Conservation (phyloP, 139 green algal genomes). For the Chlorella sorokiniana region DNA sequence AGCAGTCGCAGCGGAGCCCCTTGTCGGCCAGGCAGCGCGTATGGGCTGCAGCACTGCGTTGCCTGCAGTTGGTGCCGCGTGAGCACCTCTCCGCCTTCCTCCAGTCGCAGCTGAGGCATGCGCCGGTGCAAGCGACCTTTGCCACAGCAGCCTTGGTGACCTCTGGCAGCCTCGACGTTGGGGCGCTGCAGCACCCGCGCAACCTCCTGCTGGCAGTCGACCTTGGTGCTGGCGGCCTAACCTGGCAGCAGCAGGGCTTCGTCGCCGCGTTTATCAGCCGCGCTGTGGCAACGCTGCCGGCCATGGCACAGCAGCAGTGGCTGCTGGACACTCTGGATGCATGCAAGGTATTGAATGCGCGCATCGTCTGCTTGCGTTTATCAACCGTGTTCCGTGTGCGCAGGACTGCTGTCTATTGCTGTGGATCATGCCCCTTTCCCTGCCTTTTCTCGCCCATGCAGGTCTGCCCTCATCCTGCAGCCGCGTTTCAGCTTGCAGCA, state of each 20-base stretch:
- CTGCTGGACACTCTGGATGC: background rate
- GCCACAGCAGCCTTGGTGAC: background rate
- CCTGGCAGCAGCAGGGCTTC: background rate
- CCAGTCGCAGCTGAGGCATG: background rate
- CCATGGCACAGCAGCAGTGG: background rate
- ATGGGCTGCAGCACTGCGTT: background rate
- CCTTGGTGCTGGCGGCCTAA: background rate
- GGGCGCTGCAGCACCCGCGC: background rate
- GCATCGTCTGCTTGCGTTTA: background rate
- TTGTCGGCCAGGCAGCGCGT: background rate
- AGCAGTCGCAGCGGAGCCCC: background rate
- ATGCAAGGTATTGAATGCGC: background rate
- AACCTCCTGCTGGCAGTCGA: background rate
- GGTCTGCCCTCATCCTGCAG: background rate
- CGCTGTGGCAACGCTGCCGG: background rate
- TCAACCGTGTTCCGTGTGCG: background rate
- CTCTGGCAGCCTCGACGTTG: background rate
- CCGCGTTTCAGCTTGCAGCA: background rate
- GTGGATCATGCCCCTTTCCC: background rate
- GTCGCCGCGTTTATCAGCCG: background rate
- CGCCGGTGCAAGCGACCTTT: background rate
- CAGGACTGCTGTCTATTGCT: background rate
- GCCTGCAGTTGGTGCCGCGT: background rate
- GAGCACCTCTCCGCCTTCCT: background rate
- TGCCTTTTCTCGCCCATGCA: background rate